Evolutionary conservation across 2,329 filamentous ascomycete genomes (phyloP), one percentile per base, ranked within the genome.

Genomic region (Cercospora canescens): DNA sequence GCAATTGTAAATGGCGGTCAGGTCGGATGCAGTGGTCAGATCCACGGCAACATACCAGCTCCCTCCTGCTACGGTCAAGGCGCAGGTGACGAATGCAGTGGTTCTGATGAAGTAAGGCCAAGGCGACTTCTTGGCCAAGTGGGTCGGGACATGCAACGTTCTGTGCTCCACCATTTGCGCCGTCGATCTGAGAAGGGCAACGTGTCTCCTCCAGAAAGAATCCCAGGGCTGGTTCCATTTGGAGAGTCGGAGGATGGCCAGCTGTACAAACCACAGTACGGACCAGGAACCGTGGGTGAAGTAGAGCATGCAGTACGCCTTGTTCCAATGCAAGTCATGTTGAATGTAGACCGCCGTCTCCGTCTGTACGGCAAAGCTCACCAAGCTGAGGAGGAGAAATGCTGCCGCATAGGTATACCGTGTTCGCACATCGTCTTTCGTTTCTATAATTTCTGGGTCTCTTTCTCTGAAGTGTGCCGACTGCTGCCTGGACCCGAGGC

Each of bases 281-380:
- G 89, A 79, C 95, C 95, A 99, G 1, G 93, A 97, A 63, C 94
- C 91, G 81, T 99, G 95, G 11, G 95, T 99, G 71, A 99, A 85
- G 80, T 96, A 91, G 85, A 99, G 88, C 95, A 99, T 99, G 84
- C 93, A 96, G 82, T 97, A 99, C n/a, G 95, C 92, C 83, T 99
- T 99, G 81, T 96, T 88, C 95, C 95, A 99, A 69, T 91, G 89
- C 69, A 97, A 81, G 67, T 95, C 89, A 77, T 94, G 90, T 81
- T 98, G 94, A 67, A 99, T 95, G 81, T 97, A 94, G 9, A 96
- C 89, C 11, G 94, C 94, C 62, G 96, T 93, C 83, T 98, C 94
- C 3, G 95, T 98, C 85, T 99, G 95, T 6, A 97, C 84, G 56
- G 93, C 92, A 78, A 99, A 99, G 76, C 91, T 91, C 66, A 96